Percentiles rank a stretch among this genome's conserved stretches.
These are phyloP conservation scores for Corinectria fuckeliana DNA, from an alignment of 2,329 filamentous ascomycete species.

Conservation along the genomic window DNA sequence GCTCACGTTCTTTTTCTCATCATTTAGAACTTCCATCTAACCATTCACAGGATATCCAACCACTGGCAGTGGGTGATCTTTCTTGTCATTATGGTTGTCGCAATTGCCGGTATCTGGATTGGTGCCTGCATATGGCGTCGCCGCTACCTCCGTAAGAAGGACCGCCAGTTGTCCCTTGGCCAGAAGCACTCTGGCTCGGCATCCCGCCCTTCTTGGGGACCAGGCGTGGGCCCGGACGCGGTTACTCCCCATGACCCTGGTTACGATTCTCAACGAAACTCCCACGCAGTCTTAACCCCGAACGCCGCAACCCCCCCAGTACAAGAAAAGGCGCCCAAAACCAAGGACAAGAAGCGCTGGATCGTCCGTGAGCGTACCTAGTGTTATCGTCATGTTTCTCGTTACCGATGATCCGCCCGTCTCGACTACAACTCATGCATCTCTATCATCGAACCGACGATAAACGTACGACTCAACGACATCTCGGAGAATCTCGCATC, in stretches of 20 bases:
- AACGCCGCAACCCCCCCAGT: conserved; percentile 18
- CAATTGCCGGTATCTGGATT: conserved; percentile 70
- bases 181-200: conserved; percentile 50
- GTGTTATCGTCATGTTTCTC: conserved; percentile 19
- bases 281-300: conserved; percentile 33
- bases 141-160: conserved; percentile 74
- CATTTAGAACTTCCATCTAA: conserved; percentile 3
- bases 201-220: conserved; percentile 45
- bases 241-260: conserved; percentile 39
- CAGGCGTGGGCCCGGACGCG: conserved; percentile 35
- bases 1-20: conserved; percentile 20
- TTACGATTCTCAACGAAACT: conserved; percentile 37
- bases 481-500: conserved; percentile 9
- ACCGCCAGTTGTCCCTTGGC: conserved; percentile 52
- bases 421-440: conserved; percentile 2
- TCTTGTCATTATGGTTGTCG: conserved; percentile 75
- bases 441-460: conserved; percentile 18
- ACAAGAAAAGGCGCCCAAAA: conserved; percentile 42
- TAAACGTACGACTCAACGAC: conserved; percentile 27
- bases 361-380: conserved; percentile 52
- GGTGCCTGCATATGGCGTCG: conserved; percentile 74
- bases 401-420: conserved; percentile 8
- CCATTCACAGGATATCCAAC: conserved; percentile 61
- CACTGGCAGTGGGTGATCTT: conserved; percentile 86
- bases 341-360: conserved; percentile 56